phyloP scores from a whole-genome alignment of 768 basidiomycete genomes.

The Sporobolomyces pararoseus region DNA sequence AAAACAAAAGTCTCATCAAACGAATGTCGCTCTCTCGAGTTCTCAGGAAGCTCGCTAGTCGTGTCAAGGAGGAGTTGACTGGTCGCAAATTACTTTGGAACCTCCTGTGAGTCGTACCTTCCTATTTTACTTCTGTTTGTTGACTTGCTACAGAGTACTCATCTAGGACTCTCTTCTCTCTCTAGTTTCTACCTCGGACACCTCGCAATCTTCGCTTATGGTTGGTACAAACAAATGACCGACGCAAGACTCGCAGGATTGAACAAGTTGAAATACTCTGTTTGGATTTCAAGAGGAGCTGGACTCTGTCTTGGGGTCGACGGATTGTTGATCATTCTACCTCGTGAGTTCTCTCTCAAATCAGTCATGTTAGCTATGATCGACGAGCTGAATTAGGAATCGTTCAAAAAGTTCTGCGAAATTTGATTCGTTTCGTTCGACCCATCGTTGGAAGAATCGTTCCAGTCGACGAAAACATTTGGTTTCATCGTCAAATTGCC shows the following conservation, averaged over 20 bases:
- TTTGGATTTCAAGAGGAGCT: conserved; percentile 86
- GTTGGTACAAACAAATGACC: conserved; percentile 58
- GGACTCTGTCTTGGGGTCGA: conserved; percentile 84
- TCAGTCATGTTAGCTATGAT: neutral
- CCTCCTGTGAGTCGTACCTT: conserved; percentile 35
- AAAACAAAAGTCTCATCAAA: neutral
- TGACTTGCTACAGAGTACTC: no score
- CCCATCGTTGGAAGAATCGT: conserved; percentile 76
- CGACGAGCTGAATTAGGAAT: neutral
- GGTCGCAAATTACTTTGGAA: conserved; percentile 47
- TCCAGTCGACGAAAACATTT: conserved; percentile 90
- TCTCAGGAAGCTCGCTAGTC: neutral
- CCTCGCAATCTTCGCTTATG: conserved; percentile 68
- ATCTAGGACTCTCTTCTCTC: no score
- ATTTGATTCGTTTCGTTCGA: conserved; percentile 75
- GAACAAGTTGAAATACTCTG: conserved; percentile 74
- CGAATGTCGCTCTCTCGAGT: neutral
- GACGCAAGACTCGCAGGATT: conserved; percentile 67
- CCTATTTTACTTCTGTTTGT: neutral
- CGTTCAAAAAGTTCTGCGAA: conserved; percentile 63
- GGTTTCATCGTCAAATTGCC: conserved; percentile 68
- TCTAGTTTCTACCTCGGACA: conserved; percentile 70
- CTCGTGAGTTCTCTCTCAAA: conserved; percentile 51
- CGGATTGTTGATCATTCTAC: conserved; percentile 78
- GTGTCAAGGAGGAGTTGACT: conserved; percentile 38